Percentiles rank a stretch among this genome's conserved stretches.
These are phyloP conservation scores for Ophiostoma novo-ulmi DNA, from an alignment of 2,329 filamentous ascomycete genomes.

Conservation along the genomic window DNA sequence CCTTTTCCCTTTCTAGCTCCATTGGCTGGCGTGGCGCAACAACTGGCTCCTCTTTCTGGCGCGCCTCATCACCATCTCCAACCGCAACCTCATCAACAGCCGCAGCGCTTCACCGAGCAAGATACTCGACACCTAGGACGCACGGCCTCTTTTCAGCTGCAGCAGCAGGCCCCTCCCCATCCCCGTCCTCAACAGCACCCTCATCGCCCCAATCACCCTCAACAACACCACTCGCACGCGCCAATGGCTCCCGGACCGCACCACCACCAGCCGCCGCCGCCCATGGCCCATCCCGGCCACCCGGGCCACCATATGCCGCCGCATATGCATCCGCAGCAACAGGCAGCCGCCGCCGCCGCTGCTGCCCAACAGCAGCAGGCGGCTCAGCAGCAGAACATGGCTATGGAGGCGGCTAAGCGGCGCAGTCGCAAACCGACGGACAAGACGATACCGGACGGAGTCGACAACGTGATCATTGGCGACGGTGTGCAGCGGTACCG, in stretches of 20 bases:
- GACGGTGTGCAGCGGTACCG: slow-evolving; percentile 79
- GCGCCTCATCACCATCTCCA: slow-evolving; percentile 5
- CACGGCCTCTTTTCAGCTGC: not conserved
- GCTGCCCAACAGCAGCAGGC: slow-evolving; percentile 48
- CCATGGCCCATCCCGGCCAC: slow-evolving; percentile 20
- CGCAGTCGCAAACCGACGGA: slow-evolving; percentile 88
- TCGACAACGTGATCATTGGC: slow-evolving; percentile 76
- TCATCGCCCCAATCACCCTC: slow-evolving; percentile 4
- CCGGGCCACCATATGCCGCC: slow-evolving; percentile 26
- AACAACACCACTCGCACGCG: slow-evolving; percentile 18
- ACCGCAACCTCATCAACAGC: slow-evolving; percentile 17
- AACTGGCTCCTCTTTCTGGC: slow-evolving; percentile 13
- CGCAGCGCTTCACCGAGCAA: slow-evolving; percentile 15
- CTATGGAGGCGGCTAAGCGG: slow-evolving; percentile 66
- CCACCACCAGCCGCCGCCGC: slow-evolving; percentile 20
- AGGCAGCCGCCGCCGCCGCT: slow-evolving; percentile 39
- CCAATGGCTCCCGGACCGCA: slow-evolving; percentile 21
- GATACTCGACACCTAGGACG: not conserved
- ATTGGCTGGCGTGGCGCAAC: slow-evolving; percentile 17
- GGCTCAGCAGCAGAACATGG: slow-evolving; percentile 48
- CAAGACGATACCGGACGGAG: slow-evolving; percentile 85
- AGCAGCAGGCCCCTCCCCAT: not conserved
- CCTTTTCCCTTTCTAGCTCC: slow-evolving; percentile 1
- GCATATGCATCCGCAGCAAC: slow-evolving; percentile 35
- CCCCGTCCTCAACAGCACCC: slow-evolving; percentile 19